Evolutionary conservation across 176 grass and related monocot genomes (phyloP), one percentile per base, ranked within the genome.

Genomic region (Juncus inflexus): DNA sequence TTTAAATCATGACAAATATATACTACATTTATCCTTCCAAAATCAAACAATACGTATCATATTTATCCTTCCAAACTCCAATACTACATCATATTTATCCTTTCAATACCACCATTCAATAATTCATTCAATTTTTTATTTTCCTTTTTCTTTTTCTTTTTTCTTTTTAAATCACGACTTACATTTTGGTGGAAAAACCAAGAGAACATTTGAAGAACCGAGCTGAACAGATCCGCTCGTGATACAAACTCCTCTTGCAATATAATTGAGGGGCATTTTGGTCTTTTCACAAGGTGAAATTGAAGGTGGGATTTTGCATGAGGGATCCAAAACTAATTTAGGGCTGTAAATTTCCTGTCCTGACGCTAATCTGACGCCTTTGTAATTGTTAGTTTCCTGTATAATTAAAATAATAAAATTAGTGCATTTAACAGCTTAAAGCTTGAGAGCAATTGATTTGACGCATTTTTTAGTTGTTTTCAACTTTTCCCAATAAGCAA

Each of bases 171-270:
- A 28, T 28, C 19, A 28, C 19, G 19, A 47, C 87, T 86, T 81
- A 97, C 92, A 91, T 79, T 91, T 97, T 51, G 92, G 92, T n/a
- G 92, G 92, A 8, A 91, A 97, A 74, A 86, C 80, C 72, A 97
- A 63, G 10, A 97, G 64, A 84, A 89, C 59, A 78, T 83, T 97
- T 64, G 87, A 87, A 41, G 77, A 81, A 71, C 60, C 79, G 42
- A 62, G 42, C 63, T 88, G 64, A 43, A 91, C 66, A 6, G 87
- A 88, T 40, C 80, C 85, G 74, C 42, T 78, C 41, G 74, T 79
- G 70, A 96, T 88, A 63, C 92, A 96, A 77, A 97, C 65, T 75
- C 92, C 92, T 73, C 77, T 81, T 6, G 77, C 87, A 89, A 86
- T 77, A 74, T 81, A 73, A 43, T 69, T 61, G 66, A 56, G 15